Evolutionary conservation across 2,329 filamentous ascomycete genomes (phyloP).

Genomic region (Aspergillus sp.): DNA sequence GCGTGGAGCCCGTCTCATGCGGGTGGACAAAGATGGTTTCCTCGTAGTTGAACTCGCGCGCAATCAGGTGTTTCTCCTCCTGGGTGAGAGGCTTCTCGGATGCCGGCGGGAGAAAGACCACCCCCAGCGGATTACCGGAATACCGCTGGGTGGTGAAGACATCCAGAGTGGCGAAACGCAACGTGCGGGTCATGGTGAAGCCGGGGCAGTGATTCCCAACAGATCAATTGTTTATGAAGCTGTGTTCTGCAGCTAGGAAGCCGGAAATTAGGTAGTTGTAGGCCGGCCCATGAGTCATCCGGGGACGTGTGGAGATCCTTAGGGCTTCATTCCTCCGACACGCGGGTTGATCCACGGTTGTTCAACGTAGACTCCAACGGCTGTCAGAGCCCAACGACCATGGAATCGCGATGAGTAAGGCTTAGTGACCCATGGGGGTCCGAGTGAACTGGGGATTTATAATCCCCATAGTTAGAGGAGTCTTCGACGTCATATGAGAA

Average conservation of each 20-base stretch:
- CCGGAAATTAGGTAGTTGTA: no score
- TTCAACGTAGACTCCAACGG: no score
- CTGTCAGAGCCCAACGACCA: no score
- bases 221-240: no score
- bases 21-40: constrained; percentile 57
- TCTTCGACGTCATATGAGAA: background rate
- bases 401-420: no score
- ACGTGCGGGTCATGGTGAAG: background rate
- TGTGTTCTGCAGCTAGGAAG: no score
- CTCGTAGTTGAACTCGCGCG: constrained; percentile 58
- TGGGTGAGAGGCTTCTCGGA: constrained; percentile 40
- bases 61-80: constrained; percentile 53
- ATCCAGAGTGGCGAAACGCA: constrained; percentile 27
- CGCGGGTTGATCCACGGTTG: no score
- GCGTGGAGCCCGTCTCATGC: constrained; percentile 5
- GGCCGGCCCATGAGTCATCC: no score
- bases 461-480: background rate
- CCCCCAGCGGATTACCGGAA: constrained; percentile 55
- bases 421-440: no score
- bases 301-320: no score
- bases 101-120: constrained; percentile 46
- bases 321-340: no score
- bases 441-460: background rate
- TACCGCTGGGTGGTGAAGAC: constrained; percentile 45
- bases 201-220: background rate